Percentiles rank a stretch among this genome's conserved stretches.
These are phyloP conservation scores for Cyphellophora europaea DNA, from an alignment of 2,329 filamentous ascomycete species.

Conservation along the genomic window DNA sequence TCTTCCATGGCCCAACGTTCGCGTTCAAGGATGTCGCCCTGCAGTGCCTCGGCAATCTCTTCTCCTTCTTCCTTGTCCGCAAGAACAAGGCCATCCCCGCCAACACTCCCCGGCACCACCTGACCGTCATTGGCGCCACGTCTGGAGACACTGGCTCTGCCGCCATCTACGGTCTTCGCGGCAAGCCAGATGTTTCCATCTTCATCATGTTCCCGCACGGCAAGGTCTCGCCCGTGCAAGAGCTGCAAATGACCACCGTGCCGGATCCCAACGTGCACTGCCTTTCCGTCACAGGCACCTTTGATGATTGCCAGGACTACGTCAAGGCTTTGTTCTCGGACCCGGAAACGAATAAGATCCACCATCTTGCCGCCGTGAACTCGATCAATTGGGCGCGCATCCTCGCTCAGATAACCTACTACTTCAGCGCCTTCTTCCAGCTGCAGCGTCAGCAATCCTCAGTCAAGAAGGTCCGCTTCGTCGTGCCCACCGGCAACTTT, in stretches of 20 bases:
- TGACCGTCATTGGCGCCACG: conserved; percentile 80
- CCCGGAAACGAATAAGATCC: conserved; percentile 66
- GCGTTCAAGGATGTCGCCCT: conserved; percentile 93
- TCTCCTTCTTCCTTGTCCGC: conserved; percentile 38
- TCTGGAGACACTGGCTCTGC: conserved; percentile 84
- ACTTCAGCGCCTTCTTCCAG: conserved; percentile 88
- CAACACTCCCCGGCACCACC: conserved; percentile 58
- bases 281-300: conserved; percentile 77
- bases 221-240: conserved; percentile 82
- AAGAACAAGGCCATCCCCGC: conserved; percentile 31
- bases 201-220: conserved; percentile 92
- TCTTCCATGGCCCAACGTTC: conserved; percentile 93
- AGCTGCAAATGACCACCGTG: conserved; percentile 95
- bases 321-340: conserved; percentile 91
- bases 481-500: conserved; percentile 94
- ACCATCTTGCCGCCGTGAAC: conserved; percentile 88
- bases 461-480: conserved; percentile 63
- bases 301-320: conserved; percentile 94
- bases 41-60: conserved; percentile 93
- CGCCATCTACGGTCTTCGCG: conserved; percentile 87
- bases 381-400: conserved; percentile 96
- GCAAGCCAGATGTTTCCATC: conserved; percentile 94
- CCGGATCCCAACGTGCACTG: conserved; percentile 89
- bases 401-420: conserved; percentile 93
- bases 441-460: conserved; percentile 50